Conservation (phyloP, 2,329 filamentous ascomycete genomes). For the Phyllachora maydis region DNA sequence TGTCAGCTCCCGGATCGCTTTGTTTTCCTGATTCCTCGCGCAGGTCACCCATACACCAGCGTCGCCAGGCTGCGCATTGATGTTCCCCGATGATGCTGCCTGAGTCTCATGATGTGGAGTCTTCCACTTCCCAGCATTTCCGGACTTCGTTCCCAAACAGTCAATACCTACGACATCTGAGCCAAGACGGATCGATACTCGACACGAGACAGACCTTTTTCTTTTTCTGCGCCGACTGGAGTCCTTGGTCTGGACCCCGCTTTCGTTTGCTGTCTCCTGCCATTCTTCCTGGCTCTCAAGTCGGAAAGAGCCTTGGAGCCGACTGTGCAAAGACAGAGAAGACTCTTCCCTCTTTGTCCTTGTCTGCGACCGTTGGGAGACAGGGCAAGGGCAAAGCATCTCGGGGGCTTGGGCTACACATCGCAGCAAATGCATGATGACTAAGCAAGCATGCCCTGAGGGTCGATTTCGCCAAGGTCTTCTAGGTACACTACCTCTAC, state of each 20-base stretch:
- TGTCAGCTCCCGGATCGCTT: conserved; percentile 46
- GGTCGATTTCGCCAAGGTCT: too few species aligned
- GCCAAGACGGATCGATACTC: not conserved
- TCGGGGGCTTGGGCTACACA: too few species aligned
- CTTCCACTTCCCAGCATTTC: conserved; percentile 36
- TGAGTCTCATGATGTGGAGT: conserved; percentile 36
- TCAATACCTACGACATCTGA: too few species aligned
- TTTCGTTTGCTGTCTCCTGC: conserved; percentile 14
- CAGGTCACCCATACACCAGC: conserved; percentile 63
- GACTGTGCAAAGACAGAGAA: too few species aligned
- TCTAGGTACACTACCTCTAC: too few species aligned
- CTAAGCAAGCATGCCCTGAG: too few species aligned
- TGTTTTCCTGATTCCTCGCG: conserved; percentile 48
- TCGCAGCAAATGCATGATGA: too few species aligned
- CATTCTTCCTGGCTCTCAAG: too few species aligned
- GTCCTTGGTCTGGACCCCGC: conserved; percentile 8
- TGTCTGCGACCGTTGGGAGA: too few species aligned
- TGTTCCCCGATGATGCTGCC: conserved; percentile 19
- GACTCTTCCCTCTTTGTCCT: too few species aligned
- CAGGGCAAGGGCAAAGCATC: too few species aligned
- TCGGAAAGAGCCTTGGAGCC: too few species aligned
- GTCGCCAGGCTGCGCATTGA: conserved; percentile 42
- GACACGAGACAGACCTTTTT: conserved; percentile 8
- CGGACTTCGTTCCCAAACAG: conserved; percentile 16
- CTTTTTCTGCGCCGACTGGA: conserved; percentile 13